A percentile compares a stretch with the other conserved stretches of the same genome.
These are phyloP conservation scores for Colletotrichum simmondsii DNA, from an alignment of 2,329 filamentous ascomycete species.

Conservation along the genomic window DNA sequence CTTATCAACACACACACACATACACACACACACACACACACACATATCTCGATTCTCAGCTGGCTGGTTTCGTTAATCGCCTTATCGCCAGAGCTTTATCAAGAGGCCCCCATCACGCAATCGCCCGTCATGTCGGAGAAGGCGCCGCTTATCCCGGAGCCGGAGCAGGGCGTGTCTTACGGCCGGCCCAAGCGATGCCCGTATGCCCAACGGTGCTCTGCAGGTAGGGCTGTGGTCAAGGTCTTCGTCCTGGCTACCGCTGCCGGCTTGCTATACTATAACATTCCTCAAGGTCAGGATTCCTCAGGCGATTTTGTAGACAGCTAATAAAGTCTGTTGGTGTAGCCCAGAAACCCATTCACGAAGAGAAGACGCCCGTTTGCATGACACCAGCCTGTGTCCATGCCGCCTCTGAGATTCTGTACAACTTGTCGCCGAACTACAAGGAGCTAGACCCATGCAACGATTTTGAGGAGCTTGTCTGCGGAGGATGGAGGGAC, in stretches of 20 bases:
- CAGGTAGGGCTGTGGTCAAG: slow-evolving; percentile 10
- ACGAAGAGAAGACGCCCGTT: slow-evolving; percentile 28
- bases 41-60: slow-evolving; percentile 28
- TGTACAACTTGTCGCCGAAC: slow-evolving; percentile 46
- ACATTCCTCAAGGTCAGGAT: neutral
- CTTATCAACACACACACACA: neutral
- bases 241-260: slow-evolving; percentile 12
- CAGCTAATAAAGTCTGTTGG: neutral
- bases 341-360: slow-evolving; percentile 1
- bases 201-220: slow-evolving; percentile 22
- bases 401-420: slow-evolving; percentile 44
- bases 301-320: rapidly evolving
- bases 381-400: slow-evolving; percentile 43
- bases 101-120: neutral
- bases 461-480: slow-evolving; percentile 74
- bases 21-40: neutral
- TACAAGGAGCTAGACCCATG: slow-evolving; percentile 75
- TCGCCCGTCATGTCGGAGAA: slow-evolving; percentile 22
- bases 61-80: slow-evolving; percentile 15
- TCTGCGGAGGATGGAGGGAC: slow-evolving; percentile 74
- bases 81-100: neutral
- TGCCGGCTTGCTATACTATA: slow-evolving; percentile 18
- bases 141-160: slow-evolving; percentile 17
- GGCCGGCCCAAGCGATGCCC: slow-evolving; percentile 17
- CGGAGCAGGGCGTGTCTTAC: neutral